Evolutionary conservation across 805 yeast species (phyloP), one percentile per base, ranked within the genome.

Genomic region (Candida awuae): DNA sequence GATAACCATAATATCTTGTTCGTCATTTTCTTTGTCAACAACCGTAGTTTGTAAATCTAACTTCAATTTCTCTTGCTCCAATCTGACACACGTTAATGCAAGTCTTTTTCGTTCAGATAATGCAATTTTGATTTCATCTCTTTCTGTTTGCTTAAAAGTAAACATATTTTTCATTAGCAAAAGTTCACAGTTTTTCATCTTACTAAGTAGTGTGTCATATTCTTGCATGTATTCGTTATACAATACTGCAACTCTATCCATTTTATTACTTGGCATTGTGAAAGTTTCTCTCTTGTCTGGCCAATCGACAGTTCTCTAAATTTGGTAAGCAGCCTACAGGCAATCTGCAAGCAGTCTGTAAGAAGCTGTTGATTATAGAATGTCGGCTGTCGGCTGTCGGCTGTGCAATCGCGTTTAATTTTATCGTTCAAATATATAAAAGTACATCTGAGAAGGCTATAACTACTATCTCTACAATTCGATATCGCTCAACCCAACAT

Each of bases 1-100:
- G 8, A 30, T 39, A 3, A 41, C 32, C 9, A 35, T 21, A 16
- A 25, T 33, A 13, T 35, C 36, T 4, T 27, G 30, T 26, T 33
- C 21, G 10, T 10, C 25, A n/a, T 17, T 34, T 6, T 29, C 19
- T 10, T 38, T 25, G 5, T 20, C 23, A 15, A 28, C 1, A 16
- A 37, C 9, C 4, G 28, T 32, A 26, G 29, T 29, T 16, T 37
- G 19, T 3, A 32, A 7, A 22, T 37, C 37, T 17, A 37, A 8
- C 6, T 13, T 18, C 12, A 40, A 31, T 10, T 47, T 49, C 13
- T 49, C 58, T 35, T 50, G 46, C 6, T 47, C 58, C 20, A 47
- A 52, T 10, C n/a, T 34, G 2, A 31, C 22, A 28, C 32, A 26
- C 3, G n/a, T 10, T 12, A 43, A 22, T 8, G 46, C 33, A 7